Conservation (phyloP, 345 rosid genomes). For the rapeseed (Brassica napus) region Da-Ae NC_063452.1:63679501-63680000, state of each 20-base stretch:
- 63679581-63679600: neutral
- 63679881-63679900: neutral
- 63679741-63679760: neutral
- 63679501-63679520: conserved; percentile 10
- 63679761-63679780: neutral
- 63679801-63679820: conserved; percentile 19
- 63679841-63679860: conserved; percentile 35
- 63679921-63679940: neutral
- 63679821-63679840: conserved; percentile 34
- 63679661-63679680: neutral
- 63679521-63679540: conserved; percentile 12
- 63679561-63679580: neutral
- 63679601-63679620: neutral
- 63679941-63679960: conserved; percentile 28
- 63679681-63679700: neutral
- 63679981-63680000: conserved; percentile 36
- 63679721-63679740: neutral
- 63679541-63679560: neutral
- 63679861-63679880: neutral
- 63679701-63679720: conserved; percentile 15
- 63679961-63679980: conserved; percentile 27
- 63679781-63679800: conserved; percentile 21
- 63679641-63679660: conserved; percentile 3
- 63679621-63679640: conserved; percentile 24
- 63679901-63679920: neutral